Base-by-base conservation (phyloP, 768 basidiomycete genomes). In the Butyriboletus loyo region DNA sequence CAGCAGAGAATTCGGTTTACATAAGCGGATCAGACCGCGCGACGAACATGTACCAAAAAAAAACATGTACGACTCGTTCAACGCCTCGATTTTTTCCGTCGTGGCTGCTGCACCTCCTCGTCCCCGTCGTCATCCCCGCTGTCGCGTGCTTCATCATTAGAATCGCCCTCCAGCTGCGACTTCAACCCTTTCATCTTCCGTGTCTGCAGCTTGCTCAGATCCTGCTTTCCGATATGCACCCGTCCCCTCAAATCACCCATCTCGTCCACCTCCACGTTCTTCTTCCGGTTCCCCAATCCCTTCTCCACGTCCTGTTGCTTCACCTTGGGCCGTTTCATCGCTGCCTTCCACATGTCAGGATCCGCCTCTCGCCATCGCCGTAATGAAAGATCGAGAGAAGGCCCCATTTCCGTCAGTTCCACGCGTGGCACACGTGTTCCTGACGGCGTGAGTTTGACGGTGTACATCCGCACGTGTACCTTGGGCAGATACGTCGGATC, bases 101-200 rank as follows among this genome's bases (percentile, higher is more conserved):
- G 44, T 51, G 24, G 42, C 38, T 8, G 44, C 41, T 14, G 46
- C 28, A 44, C 30, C 11, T 46, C 32, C 32, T 22, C 70, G 31
- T 62, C 59, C 32, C 31, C 70, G 31, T 62, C 59, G 37, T 58
- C 69, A 32, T 48, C 66, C 13, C 39, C 39, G 39, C 22, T 40
- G 5, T n/a, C 40, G 5, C 14, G 17, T 41, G 17, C 17, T 17
- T 25, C 0, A 25, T 34, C 36, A 5, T 36, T 47, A 28, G 47
- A 36, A 10, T 38, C 52, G 3, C 24, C 52, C 10, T 51, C 57
- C 30, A 49, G 51, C 37, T 66, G 72, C 31, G 67, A 66, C 66
- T 85, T 89, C 56, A 99, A 70, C 10, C 92, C 96, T 75, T 97
- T 98, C 92, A 98, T 96, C 79, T 97, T 97, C 66, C 93, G 80